Evolutionary conservation across 2,329 filamentous ascomycete species (phyloP).

Genomic region (Dactylonectria macrodidyma): DNA sequence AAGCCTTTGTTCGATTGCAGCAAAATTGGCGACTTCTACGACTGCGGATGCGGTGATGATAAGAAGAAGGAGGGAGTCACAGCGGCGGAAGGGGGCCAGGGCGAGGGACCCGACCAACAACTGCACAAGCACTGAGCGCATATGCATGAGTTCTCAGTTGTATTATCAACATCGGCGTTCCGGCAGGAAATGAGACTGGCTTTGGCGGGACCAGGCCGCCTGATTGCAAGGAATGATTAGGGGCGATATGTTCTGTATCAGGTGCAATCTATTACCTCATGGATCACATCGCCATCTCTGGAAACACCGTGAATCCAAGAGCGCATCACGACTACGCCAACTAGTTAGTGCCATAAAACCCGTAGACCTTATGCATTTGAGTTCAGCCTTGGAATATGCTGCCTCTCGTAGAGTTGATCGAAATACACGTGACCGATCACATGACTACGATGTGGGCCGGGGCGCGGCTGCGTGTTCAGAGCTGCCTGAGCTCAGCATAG

Average conservation of each 20-base stretch:
- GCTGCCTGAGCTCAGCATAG: constrained; percentile 63
- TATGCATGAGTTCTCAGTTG: constrained; percentile 28
- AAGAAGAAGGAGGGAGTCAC: constrained; percentile 48
- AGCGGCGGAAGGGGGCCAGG: constrained; percentile 32
- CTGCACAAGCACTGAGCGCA: constrained; percentile 39
- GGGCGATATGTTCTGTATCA: constrained; percentile 24
- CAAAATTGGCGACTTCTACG: constrained; percentile 79
- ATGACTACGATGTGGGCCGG: constrained; percentile 30
- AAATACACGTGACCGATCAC: constrained; percentile 34
- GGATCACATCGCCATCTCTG: not conserved
- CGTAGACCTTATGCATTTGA: not conserved
- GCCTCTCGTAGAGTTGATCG: too few relatives aligned
- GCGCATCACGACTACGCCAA: not conserved
- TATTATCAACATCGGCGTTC: constrained; percentile 18
- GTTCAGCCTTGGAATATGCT: not conserved
- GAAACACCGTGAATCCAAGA: not conserved
- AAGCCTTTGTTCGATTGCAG: constrained; percentile 77
- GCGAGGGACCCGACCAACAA: constrained; percentile 34
- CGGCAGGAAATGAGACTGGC: constrained; percentile 23
- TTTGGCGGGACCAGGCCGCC: constrained; percentile 44
- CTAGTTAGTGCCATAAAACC: not conserved
- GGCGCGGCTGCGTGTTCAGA: constrained; percentile 60
- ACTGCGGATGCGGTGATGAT: constrained; percentile 80
- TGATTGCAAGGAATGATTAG: constrained; percentile 12
- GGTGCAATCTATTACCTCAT: not conserved